Evolutionary conservation across 108 stramenopile genomes (phyloP), one percentile per base, ranked within the genome.

Genomic region (Cyclotella baltica): DNA sequence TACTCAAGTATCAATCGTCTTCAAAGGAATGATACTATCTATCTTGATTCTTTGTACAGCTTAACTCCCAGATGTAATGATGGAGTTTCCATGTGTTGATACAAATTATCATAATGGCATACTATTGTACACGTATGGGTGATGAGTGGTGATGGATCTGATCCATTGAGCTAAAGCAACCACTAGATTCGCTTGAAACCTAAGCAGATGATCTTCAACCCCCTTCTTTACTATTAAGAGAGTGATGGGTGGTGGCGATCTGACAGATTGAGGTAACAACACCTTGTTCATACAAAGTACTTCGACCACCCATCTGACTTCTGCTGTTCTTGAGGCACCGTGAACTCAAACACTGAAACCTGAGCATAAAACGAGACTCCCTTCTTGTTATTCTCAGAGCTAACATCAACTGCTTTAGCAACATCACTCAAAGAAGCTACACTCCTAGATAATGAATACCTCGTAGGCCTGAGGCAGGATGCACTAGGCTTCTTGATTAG

Each of bases 341-440:
- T 36, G 35, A 70, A 81, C 50, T 81, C 80, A 53, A 81, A 55
- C 20, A 81, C 80, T 29, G 68, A 70, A 4, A 81, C 80, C 47
- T 75, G 68, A 20, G 80, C 74, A 55, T 75, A 81, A 51, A 81
- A 81, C 2, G 80, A 81, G 23, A 81, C 80, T 29, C 56, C 74
- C 53, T 73, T 75, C 67, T 70, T 70, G 47, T 30, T 18, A 63
- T 15, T 51, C 29, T 16, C 28, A 35, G 29, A 30, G 31, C 58
- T 28, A 22, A 10, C 34, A 22, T 64, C 35, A 22, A 0, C n/a
- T 3, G 1, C 11, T 22, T 47, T 23, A 30, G 16, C 9, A n/a
- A 23, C 34, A 29, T 20, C 51, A 64, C 20, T 19, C 53, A 38
- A n/a, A 50, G 3, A 52, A 11, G 20, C 28, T 8, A 35, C 29